Evolutionary conservation across 2,329 filamentous ascomycete species (phyloP).

Genomic region (Paracoccidioides brasiliensis): DNA sequence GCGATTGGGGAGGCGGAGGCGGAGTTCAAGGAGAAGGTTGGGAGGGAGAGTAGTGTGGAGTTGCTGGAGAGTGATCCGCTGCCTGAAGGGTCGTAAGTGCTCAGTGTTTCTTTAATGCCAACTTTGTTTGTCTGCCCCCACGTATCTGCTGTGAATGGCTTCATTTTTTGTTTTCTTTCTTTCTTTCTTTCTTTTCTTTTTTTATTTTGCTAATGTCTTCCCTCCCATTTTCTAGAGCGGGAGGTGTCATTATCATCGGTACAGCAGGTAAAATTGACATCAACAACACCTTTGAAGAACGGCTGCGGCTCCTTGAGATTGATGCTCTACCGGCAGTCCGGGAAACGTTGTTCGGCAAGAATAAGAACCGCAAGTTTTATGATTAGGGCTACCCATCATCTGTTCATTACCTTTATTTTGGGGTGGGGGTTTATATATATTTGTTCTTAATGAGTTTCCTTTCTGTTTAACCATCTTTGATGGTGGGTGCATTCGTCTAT

Average conservation of each 20-base stretch:
- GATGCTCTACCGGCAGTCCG: slow-evolving; percentile 75
- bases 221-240: slow-evolving; percentile 46
- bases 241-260: slow-evolving; percentile 69
- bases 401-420: not conserved
- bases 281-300: slow-evolving; percentile 94
- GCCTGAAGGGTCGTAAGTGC: slow-evolving; percentile 68
- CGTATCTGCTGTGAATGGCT: not conserved
- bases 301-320: slow-evolving; percentile 70
- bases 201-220: slow-evolving; percentile 6
- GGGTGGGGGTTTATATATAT: not conserved
- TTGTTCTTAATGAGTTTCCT: not conserved
- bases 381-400: slow-evolving; percentile 49
- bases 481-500: not conserved
- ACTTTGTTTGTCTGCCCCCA: slow-evolving; percentile 4
- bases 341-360: slow-evolving; percentile 80
- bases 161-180: not conserved
- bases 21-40: slow-evolving; percentile 71
- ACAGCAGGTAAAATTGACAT: slow-evolving; percentile 90
- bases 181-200: not conserved
- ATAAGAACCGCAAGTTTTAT: slow-evolving; percentile 88
- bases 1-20: slow-evolving; percentile 62
- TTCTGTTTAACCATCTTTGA: not conserved
- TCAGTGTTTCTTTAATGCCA: not conserved
- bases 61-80: slow-evolving; percentile 70
- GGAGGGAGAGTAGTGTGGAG: slow-evolving; percentile 54